Conservation (phyloP, 108 stramenopile genomes). For the Skeletonema potamos region DNA sequence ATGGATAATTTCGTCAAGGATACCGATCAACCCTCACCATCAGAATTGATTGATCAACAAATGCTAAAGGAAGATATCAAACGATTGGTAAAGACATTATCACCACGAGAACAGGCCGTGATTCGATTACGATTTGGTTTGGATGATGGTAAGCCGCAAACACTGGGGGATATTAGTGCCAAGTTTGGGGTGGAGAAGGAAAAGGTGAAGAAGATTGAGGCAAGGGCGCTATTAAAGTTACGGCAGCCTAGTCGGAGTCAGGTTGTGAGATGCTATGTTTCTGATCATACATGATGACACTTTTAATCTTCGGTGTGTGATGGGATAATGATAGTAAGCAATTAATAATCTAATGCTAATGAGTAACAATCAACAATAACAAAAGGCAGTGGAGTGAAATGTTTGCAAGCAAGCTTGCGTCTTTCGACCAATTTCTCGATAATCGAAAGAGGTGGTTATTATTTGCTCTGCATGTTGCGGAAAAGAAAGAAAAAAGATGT, state of each 20-base stretch:
- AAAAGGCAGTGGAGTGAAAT: no score
- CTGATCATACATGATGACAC: constrained; percentile 35
- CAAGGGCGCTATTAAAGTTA: constrained; percentile 75
- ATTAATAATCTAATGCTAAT: not conserved
- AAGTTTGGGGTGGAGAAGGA: constrained; percentile 66
- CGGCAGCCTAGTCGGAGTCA: constrained; percentile 61
- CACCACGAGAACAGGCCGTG: constrained; percentile 68
- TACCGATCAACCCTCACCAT: constrained; percentile 49
- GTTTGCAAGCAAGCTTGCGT: no score
- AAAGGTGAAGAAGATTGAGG: constrained; percentile 77
- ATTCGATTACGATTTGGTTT: constrained; percentile 84
- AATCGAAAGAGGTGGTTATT: no score
- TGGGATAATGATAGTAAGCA: not conserved
- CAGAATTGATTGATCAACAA: constrained; percentile 44
- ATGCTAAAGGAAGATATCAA: constrained; percentile 59
- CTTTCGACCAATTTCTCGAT: no score
- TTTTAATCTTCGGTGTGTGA: not conserved
- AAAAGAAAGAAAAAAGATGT: no score
- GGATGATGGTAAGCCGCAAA: constrained; percentile 63
- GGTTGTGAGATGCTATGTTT: constrained; percentile 52
- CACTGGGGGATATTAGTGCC: constrained; percentile 67
- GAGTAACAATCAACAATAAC: no score
- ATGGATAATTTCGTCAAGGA: constrained; percentile 52
- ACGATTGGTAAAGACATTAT: constrained; percentile 53
- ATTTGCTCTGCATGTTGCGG: no score